Evolutionary conservation across 106 monocot species (phyloP).

Genomic region (Apostasia shenzhenica): DNA sequence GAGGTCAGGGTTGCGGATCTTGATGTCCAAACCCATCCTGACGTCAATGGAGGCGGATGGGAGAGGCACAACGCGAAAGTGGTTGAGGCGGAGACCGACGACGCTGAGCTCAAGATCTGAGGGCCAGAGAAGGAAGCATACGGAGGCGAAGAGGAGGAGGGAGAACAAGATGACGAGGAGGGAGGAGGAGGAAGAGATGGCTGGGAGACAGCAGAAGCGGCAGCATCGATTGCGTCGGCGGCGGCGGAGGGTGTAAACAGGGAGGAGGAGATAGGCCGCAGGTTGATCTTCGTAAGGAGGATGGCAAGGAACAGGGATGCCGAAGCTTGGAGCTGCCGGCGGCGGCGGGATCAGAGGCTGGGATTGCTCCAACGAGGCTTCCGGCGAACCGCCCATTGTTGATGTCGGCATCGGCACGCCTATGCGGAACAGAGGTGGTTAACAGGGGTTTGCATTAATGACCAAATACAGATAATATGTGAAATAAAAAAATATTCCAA

Average conservation of each 20-base stretch:
- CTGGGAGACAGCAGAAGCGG: constrained; percentile 10
- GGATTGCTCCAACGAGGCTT: no score
- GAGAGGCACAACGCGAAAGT: constrained; percentile 27
- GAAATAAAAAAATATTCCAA: no score
- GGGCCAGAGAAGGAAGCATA: constrained; percentile 61
- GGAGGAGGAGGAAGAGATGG: constrained; percentile 18
- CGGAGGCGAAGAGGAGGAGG: constrained; percentile 15
- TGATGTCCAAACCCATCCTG: constrained; percentile 34
- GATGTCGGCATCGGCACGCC: no score
- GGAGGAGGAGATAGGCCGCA: constrained; percentile 25
- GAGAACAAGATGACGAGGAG: constrained; percentile 18
- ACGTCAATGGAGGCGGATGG: constrained; percentile 32
- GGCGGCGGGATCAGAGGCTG: neutral
- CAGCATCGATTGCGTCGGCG: constrained; percentile 4
- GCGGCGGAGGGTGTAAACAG: constrained; percentile 6
- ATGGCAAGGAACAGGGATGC: neutral
- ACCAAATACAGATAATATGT: no score
- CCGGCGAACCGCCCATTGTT: no score
- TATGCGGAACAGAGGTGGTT: no score
- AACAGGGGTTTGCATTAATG: no score
- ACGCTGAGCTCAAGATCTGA: constrained; percentile 47
- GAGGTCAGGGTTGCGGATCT: constrained; percentile 63
- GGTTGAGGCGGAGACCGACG: constrained; percentile 46
- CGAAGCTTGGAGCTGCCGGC: neutral
- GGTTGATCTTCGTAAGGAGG: neutral